phyloP scores from a whole-genome alignment of 352 stramenopile species.

The Pythium sukuiense region DNA sequence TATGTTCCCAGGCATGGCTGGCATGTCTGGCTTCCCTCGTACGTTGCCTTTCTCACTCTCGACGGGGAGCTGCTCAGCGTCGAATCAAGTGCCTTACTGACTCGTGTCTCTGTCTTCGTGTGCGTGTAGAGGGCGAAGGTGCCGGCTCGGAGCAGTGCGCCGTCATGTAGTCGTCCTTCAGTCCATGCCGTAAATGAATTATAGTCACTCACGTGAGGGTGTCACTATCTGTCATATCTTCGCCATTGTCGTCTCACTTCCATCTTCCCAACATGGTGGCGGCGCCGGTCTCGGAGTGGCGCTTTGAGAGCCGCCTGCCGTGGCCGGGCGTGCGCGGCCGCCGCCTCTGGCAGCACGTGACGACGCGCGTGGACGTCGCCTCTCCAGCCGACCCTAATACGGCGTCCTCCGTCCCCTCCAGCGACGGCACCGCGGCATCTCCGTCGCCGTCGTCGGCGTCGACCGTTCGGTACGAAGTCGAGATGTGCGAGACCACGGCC shows the following conservation, averaged over 20 bases:
- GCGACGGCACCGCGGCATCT: conserved; percentile 5
- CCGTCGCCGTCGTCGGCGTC: not conserved
- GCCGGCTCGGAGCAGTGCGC: conserved; percentile 73
- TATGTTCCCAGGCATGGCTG: conserved; percentile 83
- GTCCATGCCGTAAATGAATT: not conserved
- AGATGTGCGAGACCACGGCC: conserved; percentile 51
- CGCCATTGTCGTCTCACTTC: not conserved
- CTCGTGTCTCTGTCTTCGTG: conserved; percentile 10
- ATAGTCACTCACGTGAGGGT: conserved; percentile 13
- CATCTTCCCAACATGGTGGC: conserved; percentile 14
- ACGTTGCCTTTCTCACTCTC: conserved; percentile 27
- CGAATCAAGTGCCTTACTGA: not conserved
- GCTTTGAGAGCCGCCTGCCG: conserved; percentile 36
- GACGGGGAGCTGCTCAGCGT: not conserved
- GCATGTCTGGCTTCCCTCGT: conserved; percentile 78
- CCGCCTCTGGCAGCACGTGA: conserved; percentile 31
- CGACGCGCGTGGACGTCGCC: not conserved
- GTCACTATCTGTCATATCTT: conserved; percentile 8
- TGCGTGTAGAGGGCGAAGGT: conserved; percentile 42
- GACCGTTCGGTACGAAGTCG: conserved; percentile 41
- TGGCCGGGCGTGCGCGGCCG: conserved; percentile 54
- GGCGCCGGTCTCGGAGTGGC: conserved; percentile 18
- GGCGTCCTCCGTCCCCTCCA: not conserved
- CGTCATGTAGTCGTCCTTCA: conserved; percentile 46
- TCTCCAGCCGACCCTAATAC: not conserved